These are phyloP conservation scores for Scheffersomyces ergatensis DNA, from an alignment of 805 yeast genomes.

Conservation along the genomic window DNA sequence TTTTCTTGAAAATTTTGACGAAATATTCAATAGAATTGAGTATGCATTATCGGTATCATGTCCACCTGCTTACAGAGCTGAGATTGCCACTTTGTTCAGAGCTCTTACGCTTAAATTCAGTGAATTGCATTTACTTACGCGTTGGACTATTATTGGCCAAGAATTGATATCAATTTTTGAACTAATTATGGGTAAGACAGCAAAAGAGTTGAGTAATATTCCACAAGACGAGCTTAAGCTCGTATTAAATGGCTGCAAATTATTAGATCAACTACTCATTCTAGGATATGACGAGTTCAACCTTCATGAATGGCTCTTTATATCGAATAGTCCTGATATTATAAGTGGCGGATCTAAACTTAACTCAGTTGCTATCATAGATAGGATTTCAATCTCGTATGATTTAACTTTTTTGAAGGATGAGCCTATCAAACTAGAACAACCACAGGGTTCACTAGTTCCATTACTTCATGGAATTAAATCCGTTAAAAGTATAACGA, in stretches of 20 bases:
- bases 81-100: slow-evolving; percentile 59
- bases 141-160: slow-evolving; percentile 69
- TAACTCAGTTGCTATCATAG: slow-evolving; percentile 41
- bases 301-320: slow-evolving; percentile 80
- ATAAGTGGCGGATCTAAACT: slow-evolving; percentile 34
- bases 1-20: slow-evolving; percentile 51
- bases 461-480: slow-evolving; percentile 50
- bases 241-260: slow-evolving; percentile 64
- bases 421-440: slow-evolving; percentile 36
- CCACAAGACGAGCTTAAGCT: slow-evolving; percentile 37
- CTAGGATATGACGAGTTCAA: slow-evolving; percentile 76
- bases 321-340: slow-evolving; percentile 65
- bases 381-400: slow-evolving; percentile 38
- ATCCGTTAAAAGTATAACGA: slow-evolving; percentile 36
- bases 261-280: slow-evolving; percentile 71
- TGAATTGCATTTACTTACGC: slow-evolving; percentile 59
- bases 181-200: slow-evolving; percentile 22
- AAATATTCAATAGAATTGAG: slow-evolving; percentile 35
- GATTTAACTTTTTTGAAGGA: slow-evolving; percentile 31
- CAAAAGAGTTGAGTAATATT: slow-evolving; percentile 24
- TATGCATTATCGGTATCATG: slow-evolving; percentile 27
- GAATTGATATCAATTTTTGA: slow-evolving; percentile 55
- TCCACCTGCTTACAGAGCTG: slow-evolving; percentile 34
- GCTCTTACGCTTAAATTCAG: slow-evolving; percentile 62
- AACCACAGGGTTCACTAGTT: slow-evolving; percentile 22